Evolutionary conservation across 306 rosid species (phyloP).

Genomic region (Vigna trinervia): DNA sequence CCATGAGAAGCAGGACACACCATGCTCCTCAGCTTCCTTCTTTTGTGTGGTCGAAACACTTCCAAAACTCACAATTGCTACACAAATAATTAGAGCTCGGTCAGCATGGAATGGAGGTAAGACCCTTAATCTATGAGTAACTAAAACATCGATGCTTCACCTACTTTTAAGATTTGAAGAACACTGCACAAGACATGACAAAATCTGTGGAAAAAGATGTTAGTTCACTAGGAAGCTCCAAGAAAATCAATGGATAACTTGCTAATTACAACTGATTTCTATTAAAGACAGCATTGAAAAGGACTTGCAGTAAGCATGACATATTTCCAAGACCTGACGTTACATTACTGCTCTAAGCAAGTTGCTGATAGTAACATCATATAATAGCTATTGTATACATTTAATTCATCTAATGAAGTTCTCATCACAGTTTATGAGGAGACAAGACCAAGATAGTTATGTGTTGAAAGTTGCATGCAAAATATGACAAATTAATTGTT

Average conservation of each 20-base stretch:
- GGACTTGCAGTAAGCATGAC: background rate
- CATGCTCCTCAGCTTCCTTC: conserved; percentile 83
- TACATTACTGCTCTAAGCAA: background rate
- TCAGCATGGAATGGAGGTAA: conserved; percentile 13
- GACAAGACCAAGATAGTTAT: background rate
- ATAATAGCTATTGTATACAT: background rate
- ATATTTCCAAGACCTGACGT: background rate
- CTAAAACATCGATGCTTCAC: conserved; percentile 46
- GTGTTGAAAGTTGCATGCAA: background rate
- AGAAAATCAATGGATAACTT: conserved; percentile 18
- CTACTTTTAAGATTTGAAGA: conserved; percentile 77
- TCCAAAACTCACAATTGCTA: conserved; percentile 89
- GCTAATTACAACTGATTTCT: background rate
- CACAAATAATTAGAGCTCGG: conserved; percentile 42
- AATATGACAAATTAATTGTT: background rate
- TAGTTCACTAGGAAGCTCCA: conserved; percentile 16
- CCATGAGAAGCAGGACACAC: conserved; percentile 91
- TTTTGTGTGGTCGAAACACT: conserved; percentile 68
- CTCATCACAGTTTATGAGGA: background rate
- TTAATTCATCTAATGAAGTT: background rate
- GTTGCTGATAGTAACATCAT: background rate
- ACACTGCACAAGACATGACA: conserved; percentile 80
- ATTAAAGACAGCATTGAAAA: background rate
- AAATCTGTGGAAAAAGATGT: conserved; percentile 66
- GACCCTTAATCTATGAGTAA: conserved; percentile 24